phyloP scores from a whole-genome alignment of 805 yeast species.

The Clavispora asparagi region DNA sequence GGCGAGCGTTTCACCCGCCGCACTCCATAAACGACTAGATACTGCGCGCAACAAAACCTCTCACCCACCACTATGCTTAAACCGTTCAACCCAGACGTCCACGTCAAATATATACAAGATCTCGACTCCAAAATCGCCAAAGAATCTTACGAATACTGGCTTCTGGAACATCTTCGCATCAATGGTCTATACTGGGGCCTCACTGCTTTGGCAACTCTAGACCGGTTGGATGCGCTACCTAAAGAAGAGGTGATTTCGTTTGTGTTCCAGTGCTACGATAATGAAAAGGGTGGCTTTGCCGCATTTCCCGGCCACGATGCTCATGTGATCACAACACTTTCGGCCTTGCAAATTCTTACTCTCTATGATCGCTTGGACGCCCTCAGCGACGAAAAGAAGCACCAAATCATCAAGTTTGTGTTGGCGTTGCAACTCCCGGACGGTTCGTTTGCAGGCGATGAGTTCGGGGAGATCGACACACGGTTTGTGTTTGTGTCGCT shows the following conservation, averaged over 20 bases:
- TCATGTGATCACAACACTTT: constrained; percentile 77
- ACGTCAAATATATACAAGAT: constrained; percentile 30
- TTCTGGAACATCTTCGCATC: constrained; percentile 83
- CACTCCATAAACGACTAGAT: neutral
- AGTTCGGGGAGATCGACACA: constrained; percentile 89
- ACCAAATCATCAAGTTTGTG: constrained; percentile 22
- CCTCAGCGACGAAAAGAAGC: constrained; percentile 25
- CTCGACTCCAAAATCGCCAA: constrained; percentile 28
- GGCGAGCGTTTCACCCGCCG: no score
- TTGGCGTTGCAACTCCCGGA: constrained; percentile 43
- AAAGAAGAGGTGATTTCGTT: constrained; percentile 60
- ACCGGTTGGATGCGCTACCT: constrained; percentile 50
- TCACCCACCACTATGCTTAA: neutral
- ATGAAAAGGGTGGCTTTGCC: constrained; percentile 72
- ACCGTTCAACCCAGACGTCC: constrained; percentile 12
- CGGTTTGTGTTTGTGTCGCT: constrained; percentile 83
- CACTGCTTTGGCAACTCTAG: constrained; percentile 62
- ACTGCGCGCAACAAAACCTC: neutral
- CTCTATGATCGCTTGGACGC: constrained; percentile 51
- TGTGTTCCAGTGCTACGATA: constrained; percentile 62
- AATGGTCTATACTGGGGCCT: constrained; percentile 96
- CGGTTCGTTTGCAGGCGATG: constrained; percentile 88
- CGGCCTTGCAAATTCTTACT: constrained; percentile 76
- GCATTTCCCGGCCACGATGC: constrained; percentile 88
- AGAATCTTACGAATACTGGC: constrained; percentile 74